Evolutionary conservation across 2,329 filamentous ascomycete species (phyloP), one percentile per base, ranked within the genome.

Genomic region (Knoxdaviesia proteae): DNA sequence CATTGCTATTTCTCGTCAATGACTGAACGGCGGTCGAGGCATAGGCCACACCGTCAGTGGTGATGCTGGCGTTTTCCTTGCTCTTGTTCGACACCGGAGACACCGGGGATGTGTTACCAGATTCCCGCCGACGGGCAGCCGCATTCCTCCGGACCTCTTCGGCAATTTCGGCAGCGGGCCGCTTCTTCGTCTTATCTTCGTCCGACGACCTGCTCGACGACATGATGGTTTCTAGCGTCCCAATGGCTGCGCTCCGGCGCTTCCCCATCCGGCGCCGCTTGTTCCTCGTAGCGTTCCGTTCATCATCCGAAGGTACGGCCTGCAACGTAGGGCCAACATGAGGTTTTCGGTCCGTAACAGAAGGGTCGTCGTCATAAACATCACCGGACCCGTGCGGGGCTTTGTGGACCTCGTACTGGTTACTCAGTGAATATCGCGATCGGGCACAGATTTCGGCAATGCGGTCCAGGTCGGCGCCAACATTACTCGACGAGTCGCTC

Each of bases 361-460:
- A 20, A 20, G 20, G 20, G 20, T 20, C 20, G 20, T 20, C 20
- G 7, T 8, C 11, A 30, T 38, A 6, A 5, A n/a, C 8, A 2
- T 66, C 55, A 4, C 74, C 71, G 1, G 69, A 70, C 20, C 72
- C 72, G 49, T 77, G 74, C 9, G 74, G 74, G 8, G 68, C 61
- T 46, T 77, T 69, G 49, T 79, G 74, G 6, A 76, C 71, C 50
- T 77, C 74, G 50, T 78, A 77, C 52, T 78, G 74, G 53, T 77
- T 76, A 55, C 73, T 77, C 42, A 78, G 53, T 36, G 73, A 77
- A 53, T 77, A 78, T 38, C 69, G 65, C 8, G 73, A 77, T 34
- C 70, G 64, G 35, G 74, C 74, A 56, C 74, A 79, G 33, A 79
- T 78, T 54, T 78, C 74, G 7, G 74, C 74, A 50, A 79, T 78